phyloP scores from a whole-genome alignment of 208 protist species.

The Balamuthia mandrillaris region DNA sequence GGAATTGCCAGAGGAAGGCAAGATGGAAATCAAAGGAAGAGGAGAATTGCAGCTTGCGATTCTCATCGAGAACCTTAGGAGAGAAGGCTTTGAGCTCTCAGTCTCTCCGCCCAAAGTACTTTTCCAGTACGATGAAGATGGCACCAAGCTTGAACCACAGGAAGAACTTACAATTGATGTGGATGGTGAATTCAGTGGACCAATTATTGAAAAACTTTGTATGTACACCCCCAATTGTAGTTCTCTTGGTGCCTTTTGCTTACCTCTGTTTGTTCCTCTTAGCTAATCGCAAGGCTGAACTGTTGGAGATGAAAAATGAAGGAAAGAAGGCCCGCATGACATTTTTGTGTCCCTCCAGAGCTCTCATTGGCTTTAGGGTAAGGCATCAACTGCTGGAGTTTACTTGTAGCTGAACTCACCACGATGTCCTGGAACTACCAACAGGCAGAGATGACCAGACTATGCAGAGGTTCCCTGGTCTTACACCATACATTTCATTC shows the following conservation, averaged over 20 bases:
- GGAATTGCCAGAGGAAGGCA: neutral
- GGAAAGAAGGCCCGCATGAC: slow-evolving; percentile 51
- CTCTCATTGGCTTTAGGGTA: slow-evolving; percentile 63
- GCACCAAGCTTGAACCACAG: slow-evolving; percentile 63
- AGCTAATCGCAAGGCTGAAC: slow-evolving; percentile 53
- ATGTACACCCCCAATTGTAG: neutral
- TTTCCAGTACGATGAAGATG: slow-evolving; percentile 65
- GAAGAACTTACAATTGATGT: slow-evolving; percentile 76
- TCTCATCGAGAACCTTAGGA: slow-evolving; percentile 94
- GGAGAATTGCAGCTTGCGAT: slow-evolving; percentile 95
- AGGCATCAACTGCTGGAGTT: neutral
- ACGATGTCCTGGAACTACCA: neutral
- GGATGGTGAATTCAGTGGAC: too few species aligned
- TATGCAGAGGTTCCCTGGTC: slow-evolving; percentile 62
- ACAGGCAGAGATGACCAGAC: slow-evolving; percentile 46
- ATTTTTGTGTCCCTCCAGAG: slow-evolving; percentile 56
- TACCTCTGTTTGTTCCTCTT: neutral
- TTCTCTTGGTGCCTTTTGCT: neutral
- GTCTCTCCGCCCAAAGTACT: slow-evolving; percentile 89
- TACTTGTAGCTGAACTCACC: neutral
- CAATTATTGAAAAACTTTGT: neutral
- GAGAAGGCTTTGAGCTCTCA: slow-evolving; percentile 93
- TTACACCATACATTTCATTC: slow-evolving; percentile 63
- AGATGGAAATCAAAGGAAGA: slow-evolving; percentile 83
- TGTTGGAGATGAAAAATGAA: slow-evolving; percentile 53